These are phyloP conservation scores for Beauveria caledonica DNA, from an alignment of 2,329 filamentous ascomycete species.

Conservation along the genomic window DNA sequence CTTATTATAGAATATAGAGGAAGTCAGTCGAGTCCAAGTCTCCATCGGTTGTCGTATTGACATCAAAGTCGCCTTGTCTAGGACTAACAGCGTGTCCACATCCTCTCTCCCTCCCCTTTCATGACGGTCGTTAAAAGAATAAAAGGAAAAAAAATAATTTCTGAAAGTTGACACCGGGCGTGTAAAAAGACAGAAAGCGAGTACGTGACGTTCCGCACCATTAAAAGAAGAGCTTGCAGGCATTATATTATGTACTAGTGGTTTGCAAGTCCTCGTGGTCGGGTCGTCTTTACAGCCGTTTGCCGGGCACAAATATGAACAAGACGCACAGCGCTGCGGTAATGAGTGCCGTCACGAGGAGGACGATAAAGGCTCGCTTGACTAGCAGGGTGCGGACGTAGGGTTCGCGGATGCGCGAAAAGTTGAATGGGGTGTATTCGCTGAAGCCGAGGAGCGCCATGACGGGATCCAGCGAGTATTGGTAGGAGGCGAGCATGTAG, in stretches of 20 bases:
- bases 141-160: background rate
- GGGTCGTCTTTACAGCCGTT: slow-evolving; percentile 49
- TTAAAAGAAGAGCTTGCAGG: background rate
- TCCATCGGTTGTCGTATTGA: background rate
- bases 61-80: background rate
- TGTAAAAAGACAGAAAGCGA: background rate
- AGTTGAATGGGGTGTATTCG: slow-evolving; percentile 94
- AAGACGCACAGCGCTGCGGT: slow-evolving; percentile 78
- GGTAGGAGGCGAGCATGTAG: slow-evolving; percentile 83
- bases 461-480: slow-evolving; percentile 90
- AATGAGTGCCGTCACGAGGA: slow-evolving; percentile 65
- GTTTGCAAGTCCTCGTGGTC: background rate
- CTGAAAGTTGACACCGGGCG: background rate
- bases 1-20: background rate
- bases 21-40: background rate
- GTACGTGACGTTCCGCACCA: background rate
- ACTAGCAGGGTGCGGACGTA: slow-evolving; percentile 81
- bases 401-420: slow-evolving; percentile 78
- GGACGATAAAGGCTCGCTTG: slow-evolving; percentile 74
- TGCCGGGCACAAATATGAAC: slow-evolving; percentile 93
- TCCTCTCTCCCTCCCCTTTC: background rate
- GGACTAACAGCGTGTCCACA: background rate
- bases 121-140: slow-evolving; percentile 4
- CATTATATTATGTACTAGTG: background rate
- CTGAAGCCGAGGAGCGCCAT: slow-evolving; percentile 83